Base-by-base conservation (phyloP, 345 rosid genomes). In the Citropsis articulata region DNA sequence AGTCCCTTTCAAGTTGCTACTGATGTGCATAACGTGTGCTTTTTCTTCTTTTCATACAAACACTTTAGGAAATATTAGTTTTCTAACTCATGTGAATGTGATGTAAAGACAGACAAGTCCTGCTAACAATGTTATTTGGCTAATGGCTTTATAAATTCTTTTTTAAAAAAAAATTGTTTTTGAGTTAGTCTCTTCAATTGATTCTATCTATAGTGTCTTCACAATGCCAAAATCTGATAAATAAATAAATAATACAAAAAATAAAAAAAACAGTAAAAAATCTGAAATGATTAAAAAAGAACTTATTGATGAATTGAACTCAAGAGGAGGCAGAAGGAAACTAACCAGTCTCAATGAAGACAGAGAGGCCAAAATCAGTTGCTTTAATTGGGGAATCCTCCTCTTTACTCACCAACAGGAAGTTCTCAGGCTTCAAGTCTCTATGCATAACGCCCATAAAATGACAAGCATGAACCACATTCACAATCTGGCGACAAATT, bases 361-460 rank as follows among this genome's bases (percentile, higher is more conserved):
- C 91, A 64, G 99, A 94, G 84, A 91, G 89, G 28, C 97, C 98
- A 85, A 96, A 96, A 77, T 91, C 97, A 0, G 89, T 92, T 25
- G 94, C 97, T 85, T 96, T 96, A 22, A 96, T 75, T 0, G 84
- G 85, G 64, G 97, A 86, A 22, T 83, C 81, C 6, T 88, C 84
- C 5, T 81, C 89, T 16, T 72, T 82, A 83, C 81, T 88, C 76
- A 82, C 87, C 61, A 96, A 78, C 87, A 96, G 84, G 89, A 96
- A 92, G 81, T 96, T 94, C 90, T 96, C 98, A 16, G 99, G 99
- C 90, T 96, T 96, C 80, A 95, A 81, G 79, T 95, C 97, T 66
- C 95, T 85, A 61, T 95, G 99, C 82, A 92, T 87, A 75, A 96
- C 97, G 4, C 99, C 99, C 98, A 94, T 92, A 69, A 94, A 94